phyloP scores from a whole-genome alignment of 2,329 filamentous ascomycete genomes.

The Talaromyces sp. region DNA sequence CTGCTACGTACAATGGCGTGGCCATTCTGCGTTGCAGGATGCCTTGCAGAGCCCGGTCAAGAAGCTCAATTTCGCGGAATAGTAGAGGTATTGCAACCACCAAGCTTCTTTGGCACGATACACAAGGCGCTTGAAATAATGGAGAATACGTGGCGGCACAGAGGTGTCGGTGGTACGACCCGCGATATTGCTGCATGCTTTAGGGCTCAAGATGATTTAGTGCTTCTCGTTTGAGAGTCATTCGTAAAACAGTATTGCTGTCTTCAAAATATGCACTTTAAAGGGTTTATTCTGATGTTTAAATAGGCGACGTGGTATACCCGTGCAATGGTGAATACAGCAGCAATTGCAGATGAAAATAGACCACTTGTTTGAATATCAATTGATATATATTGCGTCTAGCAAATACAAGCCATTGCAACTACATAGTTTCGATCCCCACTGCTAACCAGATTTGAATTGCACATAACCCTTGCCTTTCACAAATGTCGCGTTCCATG shows the following conservation, averaged over 20 bases:
- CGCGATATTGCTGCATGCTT: conserved; percentile 4
- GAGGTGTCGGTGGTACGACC: background rate
- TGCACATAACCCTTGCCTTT: conserved; percentile 5
- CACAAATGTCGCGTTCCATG: conserved; percentile 6
- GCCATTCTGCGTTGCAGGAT: conserved; percentile 30
- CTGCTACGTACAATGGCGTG: conserved; percentile 26
- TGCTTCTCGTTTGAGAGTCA: conserved; percentile 5
- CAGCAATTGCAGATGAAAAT: too few relatives aligned
- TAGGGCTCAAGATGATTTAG: conserved; percentile 1
- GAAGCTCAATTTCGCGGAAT: conserved; percentile 20
- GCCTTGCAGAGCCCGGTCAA: conserved; percentile 16
- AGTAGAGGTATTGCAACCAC: conserved; percentile 16
- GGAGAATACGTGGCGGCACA: conserved; percentile 29
- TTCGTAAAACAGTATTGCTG: background rate
- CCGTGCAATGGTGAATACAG: too few relatives aligned
- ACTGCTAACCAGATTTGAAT: background rate
- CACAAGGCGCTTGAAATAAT: conserved; percentile 31
- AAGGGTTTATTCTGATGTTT: too few relatives aligned
- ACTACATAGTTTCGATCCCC: background rate
- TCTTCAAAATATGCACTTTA: too few relatives aligned
- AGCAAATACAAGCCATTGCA: too few relatives aligned
- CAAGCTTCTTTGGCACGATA: conserved; percentile 22
- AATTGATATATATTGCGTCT: too few relatives aligned
- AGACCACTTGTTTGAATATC: too few relatives aligned
- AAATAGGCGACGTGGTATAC: too few relatives aligned